Conservation (phyloP, 2,329 filamentous ascomycete genomes). For the Penicillium frequentans region DNA sequence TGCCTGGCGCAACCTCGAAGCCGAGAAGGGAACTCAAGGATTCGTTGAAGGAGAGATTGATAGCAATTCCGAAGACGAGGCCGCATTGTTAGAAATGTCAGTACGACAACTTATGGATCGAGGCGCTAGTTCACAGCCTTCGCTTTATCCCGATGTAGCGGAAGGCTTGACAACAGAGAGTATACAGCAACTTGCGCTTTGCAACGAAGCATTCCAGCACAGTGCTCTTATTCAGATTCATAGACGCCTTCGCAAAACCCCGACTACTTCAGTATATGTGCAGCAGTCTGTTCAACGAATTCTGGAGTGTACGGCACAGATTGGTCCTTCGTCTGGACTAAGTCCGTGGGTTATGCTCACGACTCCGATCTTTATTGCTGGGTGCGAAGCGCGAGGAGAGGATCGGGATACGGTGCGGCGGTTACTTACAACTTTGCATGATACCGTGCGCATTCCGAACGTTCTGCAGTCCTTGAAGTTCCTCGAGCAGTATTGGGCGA, state of each 20-base stretch:
- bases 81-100: conserved; percentile 34
- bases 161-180: conserved; percentile 32
- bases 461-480: conserved; percentile 43
- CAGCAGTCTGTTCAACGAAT: conserved; percentile 40
- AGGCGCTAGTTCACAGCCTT: conserved; percentile 28
- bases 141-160: conserved; percentile 38
- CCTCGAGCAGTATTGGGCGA: conserved; percentile 40
- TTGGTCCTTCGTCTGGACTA: conserved; percentile 39
- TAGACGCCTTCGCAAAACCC: conserved; percentile 36
- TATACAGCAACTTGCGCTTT: conserved; percentile 39
- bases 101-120: conserved; percentile 36
- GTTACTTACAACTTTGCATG: conserved; percentile 36
- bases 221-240: conserved; percentile 46
- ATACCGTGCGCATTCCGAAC: conserved; percentile 44
- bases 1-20: conserved; percentile 32
- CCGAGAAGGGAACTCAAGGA: conserved; percentile 5
- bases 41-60: conserved; percentile 22
- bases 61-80: conserved; percentile 27
- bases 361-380: conserved; percentile 46
- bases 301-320: conserved; percentile 39
- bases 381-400: conserved; percentile 40
- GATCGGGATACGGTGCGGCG: conserved; percentile 36
- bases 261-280: conserved; percentile 30
- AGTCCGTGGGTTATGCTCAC: conserved; percentile 46
- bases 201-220: conserved; percentile 46